Base-by-base conservation (phyloP, 23 red algal species). In the Gracilaria gracilis region DNA sequence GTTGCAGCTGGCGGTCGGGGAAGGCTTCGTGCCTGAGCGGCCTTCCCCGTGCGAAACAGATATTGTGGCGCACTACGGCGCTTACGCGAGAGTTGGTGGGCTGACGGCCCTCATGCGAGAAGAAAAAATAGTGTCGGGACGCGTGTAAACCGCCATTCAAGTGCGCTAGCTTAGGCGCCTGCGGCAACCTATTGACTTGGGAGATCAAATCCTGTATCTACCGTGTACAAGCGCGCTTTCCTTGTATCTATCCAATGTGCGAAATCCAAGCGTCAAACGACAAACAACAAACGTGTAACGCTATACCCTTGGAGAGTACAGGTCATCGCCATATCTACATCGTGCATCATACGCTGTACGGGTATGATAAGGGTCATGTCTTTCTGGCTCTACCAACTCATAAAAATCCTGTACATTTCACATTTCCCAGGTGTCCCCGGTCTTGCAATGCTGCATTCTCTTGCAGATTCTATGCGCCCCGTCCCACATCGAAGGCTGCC, bases 81-180 rank as follows among this genome's bases (percentile, higher is more conserved):
- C 21, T 74, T 74, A 42, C 69, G 39, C 9, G 69, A 74, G 34
- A 74, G 12, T 25, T 17, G 31, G 21, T 42, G 69, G 69, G 35
- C 34, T n/a, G 69, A 24, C 69, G 69, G 34, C 69, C n/a, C 72
- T 49, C 46, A 51, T 77, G 72, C 46, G 42, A 49, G 72, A 46
- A 34, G 24, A 5, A 27, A 74, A 37, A 17, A 51, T 33, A 34
- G 31, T 1, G 25, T 40, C 72, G 21, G 21, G 72, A 77, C 72
- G 72, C 72, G 72, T 77, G 72, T 77, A 77, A 77, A 46, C 39
- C 39, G 9, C 23, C 39, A 77, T 77, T 69, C 28, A 34, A 37
- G 28, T 28, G 64, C n/a, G n/a, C 31, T 36, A 69, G 64, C 64
- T 69, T 34, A 69, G 64, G 1, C n/a, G n/a, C n/a, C n/a, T n/a